Evolutionary conservation across 2,329 filamentous ascomycete genomes (phyloP), one percentile per base, ranked within the genome.

Genomic region (Beauveria australis): DNA sequence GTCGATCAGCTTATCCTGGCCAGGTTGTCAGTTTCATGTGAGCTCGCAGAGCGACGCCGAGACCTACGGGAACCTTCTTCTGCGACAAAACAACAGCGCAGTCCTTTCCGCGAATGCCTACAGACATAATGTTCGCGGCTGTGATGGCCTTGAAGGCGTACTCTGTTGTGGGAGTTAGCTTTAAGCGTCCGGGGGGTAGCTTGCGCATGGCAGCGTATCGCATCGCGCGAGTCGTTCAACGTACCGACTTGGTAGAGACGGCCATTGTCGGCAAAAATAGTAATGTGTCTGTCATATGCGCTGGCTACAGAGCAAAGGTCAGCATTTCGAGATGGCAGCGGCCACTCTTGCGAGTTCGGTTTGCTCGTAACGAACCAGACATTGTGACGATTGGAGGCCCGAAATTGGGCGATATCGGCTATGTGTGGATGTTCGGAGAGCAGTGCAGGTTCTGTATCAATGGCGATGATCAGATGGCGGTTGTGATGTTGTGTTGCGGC

Each of bases 71-170:
- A 68, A 99, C 94, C 81, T 99, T 99, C 87, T 99, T 99, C 80
- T 99, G 94, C 64, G 94, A 97, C 74, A 99, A 81, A 58, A 99
- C 91, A 49, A 99, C 94, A 40, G 94, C 94, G 72, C 93, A 97
- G 79, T 94, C 86, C 83, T 99, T 99, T 76, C 94, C 94, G 73
- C 92, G 85, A 68, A 99, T 86, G 69, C 94, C 94, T 75, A 99
- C 85, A 64, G 94, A 94, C 82, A 96, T 99, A 80, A 99, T 97
- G 78, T 97, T 97, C 68, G 94, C 94, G 64, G 94, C 93, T 68
- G 94, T 99, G 78, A 99, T 99, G 62, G 94, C 94, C 82, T 99
- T 99, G 87, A 99, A 99, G 70, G 94, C 94, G 93, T 99, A 99
- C 84, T 99, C 94, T 97, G 74, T 69, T 14, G 26, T 37, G 28